Percentiles rank a stretch among this genome's conserved stretches.
These are phyloP conservation scores for Brassica balearica DNA, from an alignment of 441 rosid species.

Conservation along the genomic window DNA sequence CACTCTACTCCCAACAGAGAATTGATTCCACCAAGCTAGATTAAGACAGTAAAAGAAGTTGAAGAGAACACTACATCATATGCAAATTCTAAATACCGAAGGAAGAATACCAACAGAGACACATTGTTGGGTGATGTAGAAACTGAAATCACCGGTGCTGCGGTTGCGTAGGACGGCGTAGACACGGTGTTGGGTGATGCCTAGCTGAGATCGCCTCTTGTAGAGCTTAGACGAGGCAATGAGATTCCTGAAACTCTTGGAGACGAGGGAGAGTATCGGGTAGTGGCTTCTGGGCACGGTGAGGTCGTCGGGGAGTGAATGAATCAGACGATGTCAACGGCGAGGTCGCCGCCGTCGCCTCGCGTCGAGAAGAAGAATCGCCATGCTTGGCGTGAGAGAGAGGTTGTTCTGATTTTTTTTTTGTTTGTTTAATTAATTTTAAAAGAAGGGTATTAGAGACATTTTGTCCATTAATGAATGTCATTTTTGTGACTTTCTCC, in stretches of 20 bases:
- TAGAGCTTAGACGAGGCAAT: neutral
- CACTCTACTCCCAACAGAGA: no score
- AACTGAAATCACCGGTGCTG: no score
- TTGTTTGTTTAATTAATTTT: no score
- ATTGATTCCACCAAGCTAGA: conserved; percentile 85
- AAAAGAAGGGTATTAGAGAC: no score
- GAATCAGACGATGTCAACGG: neutral
- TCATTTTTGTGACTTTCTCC: no score
- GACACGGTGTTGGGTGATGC: neutral
- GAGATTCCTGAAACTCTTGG: neutral
- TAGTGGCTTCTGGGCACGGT: neutral
- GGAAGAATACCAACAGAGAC: neutral
- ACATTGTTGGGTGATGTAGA: neutral
- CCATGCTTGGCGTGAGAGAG: no score
- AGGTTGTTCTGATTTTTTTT: no score
- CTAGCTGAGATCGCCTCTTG: neutral
- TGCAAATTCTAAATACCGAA: no score
- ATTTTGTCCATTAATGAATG: no score
- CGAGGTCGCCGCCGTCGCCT: no score
- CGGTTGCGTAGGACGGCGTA: neutral
- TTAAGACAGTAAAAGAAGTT: conserved; percentile 30
- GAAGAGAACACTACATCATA: conserved; percentile 16
- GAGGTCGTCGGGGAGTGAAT: neutral
- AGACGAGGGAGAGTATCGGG: neutral
- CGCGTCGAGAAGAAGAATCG: no score